Base-by-base conservation (phyloP, 176 grass and related monocot genomes). In the Oryza nivara region DNA sequence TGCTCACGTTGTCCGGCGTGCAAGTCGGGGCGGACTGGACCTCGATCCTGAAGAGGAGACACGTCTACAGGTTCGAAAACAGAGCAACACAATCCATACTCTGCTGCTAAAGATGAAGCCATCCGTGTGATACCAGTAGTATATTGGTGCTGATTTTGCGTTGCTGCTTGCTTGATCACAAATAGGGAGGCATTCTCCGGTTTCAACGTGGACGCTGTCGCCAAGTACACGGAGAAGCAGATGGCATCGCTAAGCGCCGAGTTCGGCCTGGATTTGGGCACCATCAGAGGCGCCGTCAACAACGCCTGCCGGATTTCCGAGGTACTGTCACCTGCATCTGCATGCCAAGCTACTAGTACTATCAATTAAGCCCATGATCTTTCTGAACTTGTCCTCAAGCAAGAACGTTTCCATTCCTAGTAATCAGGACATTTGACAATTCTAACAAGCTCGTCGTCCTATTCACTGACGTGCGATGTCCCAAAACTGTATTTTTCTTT, bases 21-120 rank as follows among this genome's bases (percentile, higher is more conserved):
- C 96, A 95, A 87, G 93, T 98, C 71, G 96, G 89, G 23, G 87
- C 93, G 35, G 93, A 95, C 67, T 98, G 96, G 96, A 93, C 96
- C 17, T 88, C 91, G 19, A 98, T 95, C 52, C 85, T 98, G 4
- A 94, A 92, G 89, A 98, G 83, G 82, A 89, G 96, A 77, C 85
- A 94, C 77, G 47, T 93, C 60, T 98, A 90, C 80, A 95, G 96
- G 96, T 98, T 23, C 11, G 68, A 43, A 43, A 82, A 23, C 28
- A 70, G 22, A 64, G 77, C 64, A 41, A 56, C 26, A 6, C 14
- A n/a, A 34, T 11, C 70, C 70, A 20, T 8, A 41, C 7, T 58
- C 9, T 63, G 38, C 19, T 1, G 25, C 19, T 44, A 63, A 64
- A 68, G 43, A 80, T 66, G 23, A 38, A 54, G 44, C 20, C 61